phyloP scores from a whole-genome alignment of 75 land plant genomes.

The Selaginella tamariscina region DNA sequence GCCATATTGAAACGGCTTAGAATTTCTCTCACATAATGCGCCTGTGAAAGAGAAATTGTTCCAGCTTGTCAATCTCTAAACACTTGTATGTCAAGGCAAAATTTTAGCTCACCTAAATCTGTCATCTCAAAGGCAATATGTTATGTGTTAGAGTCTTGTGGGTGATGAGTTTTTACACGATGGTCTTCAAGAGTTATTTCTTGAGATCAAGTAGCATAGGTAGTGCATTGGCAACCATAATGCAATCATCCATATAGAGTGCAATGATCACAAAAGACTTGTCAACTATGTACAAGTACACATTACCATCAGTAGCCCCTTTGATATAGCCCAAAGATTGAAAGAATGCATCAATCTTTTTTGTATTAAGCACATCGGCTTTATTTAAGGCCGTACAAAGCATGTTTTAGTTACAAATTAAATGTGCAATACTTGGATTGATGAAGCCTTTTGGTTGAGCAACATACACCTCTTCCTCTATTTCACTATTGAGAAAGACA shows the following conservation, averaged over 20 bases:
- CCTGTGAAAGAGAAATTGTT: neutral
- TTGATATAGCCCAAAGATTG: neutral
- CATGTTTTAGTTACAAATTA: neutral
- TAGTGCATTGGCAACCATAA: neutral
- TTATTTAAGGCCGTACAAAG: constrained; percentile 1
- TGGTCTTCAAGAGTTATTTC: neutral
- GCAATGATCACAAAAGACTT: constrained; percentile 1
- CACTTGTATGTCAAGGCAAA: neutral
- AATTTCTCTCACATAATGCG: neutral
- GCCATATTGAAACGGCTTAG: neutral
- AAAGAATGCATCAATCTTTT: neutral
- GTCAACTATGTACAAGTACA: neutral
- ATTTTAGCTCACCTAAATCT: neutral
- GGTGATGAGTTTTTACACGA: too few relatives aligned
- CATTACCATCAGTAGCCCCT: constrained; percentile 2
- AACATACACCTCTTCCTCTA: neutral
- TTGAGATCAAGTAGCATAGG: neutral
- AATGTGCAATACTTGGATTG: neutral
- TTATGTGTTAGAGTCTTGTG: too few relatives aligned
- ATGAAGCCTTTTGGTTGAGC: neutral
- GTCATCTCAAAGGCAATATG: neutral
- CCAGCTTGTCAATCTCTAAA: neutral
- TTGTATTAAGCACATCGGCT: neutral
- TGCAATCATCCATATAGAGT: neutral
- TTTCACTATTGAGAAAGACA: neutral